These are phyloP conservation scores for Talaromyces thailandensis DNA, from an alignment of 495 filamentous ascomycete genomes.

Conservation along the genomic window DNA sequence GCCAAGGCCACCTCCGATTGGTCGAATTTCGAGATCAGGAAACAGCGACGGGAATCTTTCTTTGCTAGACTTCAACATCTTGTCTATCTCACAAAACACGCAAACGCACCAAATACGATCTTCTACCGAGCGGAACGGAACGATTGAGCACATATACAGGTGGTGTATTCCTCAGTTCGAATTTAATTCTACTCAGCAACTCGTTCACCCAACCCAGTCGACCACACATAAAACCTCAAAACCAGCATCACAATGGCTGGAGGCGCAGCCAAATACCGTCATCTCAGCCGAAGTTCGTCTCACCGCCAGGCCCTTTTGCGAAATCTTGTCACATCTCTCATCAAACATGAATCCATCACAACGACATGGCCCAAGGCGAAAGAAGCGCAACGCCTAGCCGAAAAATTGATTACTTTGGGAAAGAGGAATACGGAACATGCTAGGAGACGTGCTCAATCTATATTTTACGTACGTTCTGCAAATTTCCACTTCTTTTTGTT, in stretches of 20 bases:
- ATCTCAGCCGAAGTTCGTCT: conserved; percentile 70
- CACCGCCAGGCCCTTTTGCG: conserved; percentile 90
- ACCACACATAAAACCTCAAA: not conserved
- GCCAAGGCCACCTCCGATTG: conserved; percentile 28
- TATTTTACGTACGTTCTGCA: conserved; percentile 80
- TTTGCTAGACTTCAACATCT: conserved; percentile 14
- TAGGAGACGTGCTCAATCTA: conserved; percentile 53
- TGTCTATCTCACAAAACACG: not conserved
- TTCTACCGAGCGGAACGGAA: not conserved
- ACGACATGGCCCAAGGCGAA: conserved; percentile 97
- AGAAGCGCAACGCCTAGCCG: conserved; percentile 86
- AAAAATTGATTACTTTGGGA: conserved; percentile 85
- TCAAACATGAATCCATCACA: conserved; percentile 83
- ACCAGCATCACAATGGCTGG: conserved; percentile 60
- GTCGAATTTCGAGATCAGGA: conserved; percentile 7
- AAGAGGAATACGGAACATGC: conserved; percentile 83
- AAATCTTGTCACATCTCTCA: conserved; percentile 92
- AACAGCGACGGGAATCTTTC: conserved; percentile 14
- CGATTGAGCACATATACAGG: not conserved
- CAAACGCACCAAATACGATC: not conserved
- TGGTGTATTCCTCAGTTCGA: not conserved
- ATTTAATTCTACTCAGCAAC: not conserved
- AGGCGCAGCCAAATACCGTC: conserved; percentile 73
- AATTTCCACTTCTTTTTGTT: not conserved
- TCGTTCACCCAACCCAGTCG: not conserved